Conservation (phyloP, 768 basidiomycete genomes). For the Rossbeevera mucosa region DNA sequence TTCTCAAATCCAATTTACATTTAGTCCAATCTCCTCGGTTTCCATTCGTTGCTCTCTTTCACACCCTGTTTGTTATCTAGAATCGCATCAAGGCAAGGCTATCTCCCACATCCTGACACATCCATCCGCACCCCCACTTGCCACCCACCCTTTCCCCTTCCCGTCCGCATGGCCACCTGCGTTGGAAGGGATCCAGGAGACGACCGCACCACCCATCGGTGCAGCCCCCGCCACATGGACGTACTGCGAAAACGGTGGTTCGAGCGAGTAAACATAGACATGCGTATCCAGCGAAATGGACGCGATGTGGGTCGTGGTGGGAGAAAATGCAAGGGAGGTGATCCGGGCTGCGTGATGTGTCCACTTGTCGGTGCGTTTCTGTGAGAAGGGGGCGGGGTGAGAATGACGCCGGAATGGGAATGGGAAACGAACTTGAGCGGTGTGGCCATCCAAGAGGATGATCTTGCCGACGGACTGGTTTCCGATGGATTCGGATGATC, state of each 20-base stretch:
- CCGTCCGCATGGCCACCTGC: conserved; percentile 17
- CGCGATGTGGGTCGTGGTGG: conserved; percentile 56
- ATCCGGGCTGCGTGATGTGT: conserved; percentile 81
- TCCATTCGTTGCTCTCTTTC: neutral
- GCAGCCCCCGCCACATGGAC: conserved; percentile 83
- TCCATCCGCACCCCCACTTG: conserved; percentile 77
- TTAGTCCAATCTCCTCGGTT: too few species aligned
- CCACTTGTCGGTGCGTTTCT: conserved; percentile 78
- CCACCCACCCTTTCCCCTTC: conserved; percentile 49
- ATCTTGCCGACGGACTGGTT: conserved; percentile 76
- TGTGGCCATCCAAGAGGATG: conserved; percentile 65
- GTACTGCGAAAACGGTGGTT: conserved; percentile 58
- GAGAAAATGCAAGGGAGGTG: conserved; percentile 49
- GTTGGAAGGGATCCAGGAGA: conserved; percentile 56
- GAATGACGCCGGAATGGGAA: neutral
- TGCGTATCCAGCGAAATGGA: conserved; percentile 93
- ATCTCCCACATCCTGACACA: conserved; percentile 73
- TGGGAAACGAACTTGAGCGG: conserved; percentile 43
- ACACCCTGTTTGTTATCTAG: neutral
- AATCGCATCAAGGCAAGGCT: conserved; percentile 19
- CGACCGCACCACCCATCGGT: conserved; percentile 78
- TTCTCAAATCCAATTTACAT: too few species aligned
- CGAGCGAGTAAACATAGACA: conserved; percentile 82
- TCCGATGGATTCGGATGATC: neutral
- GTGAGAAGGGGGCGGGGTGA: neutral